Percentiles rank a stretch among this genome's conserved stretches.
These are phyloP conservation scores for Parachlorella kessleri DNA, from an alignment of 139 green algal genomes.

Conservation along the genomic window DNA sequence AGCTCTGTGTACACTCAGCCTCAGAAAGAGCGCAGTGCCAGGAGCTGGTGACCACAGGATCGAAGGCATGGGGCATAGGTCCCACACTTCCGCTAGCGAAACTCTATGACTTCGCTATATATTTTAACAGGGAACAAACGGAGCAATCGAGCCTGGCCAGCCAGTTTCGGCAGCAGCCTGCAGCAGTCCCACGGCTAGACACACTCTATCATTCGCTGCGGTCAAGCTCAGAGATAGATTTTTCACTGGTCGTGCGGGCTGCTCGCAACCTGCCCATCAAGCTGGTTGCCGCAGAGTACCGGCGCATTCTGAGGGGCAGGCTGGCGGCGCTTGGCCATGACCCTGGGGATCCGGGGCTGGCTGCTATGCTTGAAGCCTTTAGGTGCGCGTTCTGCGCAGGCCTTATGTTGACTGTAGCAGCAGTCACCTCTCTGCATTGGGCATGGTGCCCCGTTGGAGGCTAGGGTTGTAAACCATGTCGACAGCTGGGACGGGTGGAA, in stretches of 20 bases:
- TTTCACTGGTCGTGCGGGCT: neutral
- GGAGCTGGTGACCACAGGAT: neutral
- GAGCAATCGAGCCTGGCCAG: neutral
- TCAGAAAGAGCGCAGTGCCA: neutral
- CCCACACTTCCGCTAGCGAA: neutral
- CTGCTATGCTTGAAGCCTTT: neutral
- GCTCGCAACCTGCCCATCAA: neutral
- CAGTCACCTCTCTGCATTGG: too few relatives aligned
- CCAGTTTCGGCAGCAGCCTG: neutral
- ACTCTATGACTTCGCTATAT: neutral
- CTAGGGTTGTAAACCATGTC: too few relatives aligned
- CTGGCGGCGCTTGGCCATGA: neutral
- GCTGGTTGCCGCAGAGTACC: neutral
- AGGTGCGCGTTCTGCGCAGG: too few relatives aligned
- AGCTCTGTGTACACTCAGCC: neutral
- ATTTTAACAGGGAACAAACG: neutral
- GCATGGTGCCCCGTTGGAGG: too few relatives aligned
- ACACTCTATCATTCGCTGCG: neutral
- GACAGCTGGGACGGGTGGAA: too few relatives aligned
- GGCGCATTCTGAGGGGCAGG: neutral
- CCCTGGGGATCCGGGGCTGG: neutral
- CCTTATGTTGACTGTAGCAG: too few relatives aligned
- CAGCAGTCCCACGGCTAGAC: neutral
- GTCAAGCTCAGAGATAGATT: neutral
- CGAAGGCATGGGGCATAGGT: neutral